These are phyloP conservation scores for Candida neerlandica DNA, from an alignment of 1,139 yeast species.

Conservation along the genomic window DNA sequence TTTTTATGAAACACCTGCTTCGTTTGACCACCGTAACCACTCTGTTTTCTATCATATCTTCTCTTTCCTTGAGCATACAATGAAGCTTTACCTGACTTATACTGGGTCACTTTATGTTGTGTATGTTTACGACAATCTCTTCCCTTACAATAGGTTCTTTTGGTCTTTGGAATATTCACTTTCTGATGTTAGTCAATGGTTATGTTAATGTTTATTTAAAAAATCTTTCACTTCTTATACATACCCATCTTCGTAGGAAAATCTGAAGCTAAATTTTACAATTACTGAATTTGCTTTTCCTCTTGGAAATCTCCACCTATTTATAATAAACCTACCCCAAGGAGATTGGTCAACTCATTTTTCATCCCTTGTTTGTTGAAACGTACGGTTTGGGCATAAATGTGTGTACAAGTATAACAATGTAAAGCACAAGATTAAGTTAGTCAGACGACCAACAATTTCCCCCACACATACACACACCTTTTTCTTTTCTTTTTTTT, in stretches of 20 bases:
- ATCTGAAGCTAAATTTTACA: neutral
- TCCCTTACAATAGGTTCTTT: constrained; percentile 2
- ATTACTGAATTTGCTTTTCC: neutral
- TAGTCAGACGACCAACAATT: neutral
- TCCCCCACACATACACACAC: neutral
- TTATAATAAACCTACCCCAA: neutral
- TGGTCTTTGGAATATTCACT: constrained; percentile 5
- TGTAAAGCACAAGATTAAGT: neutral
- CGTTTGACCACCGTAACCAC: constrained; percentile 1
- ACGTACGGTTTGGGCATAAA: neutral
- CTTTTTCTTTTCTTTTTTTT: neutral
- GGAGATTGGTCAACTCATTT: neutral
- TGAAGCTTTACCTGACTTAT: constrained; percentile 3
- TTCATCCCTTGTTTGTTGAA: neutral
- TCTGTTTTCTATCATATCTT: constrained; percentile 4
- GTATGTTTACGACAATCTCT: constrained; percentile 4
- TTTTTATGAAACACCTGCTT: constrained; percentile 4
- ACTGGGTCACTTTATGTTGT: constrained; percentile 1
- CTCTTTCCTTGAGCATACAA: constrained; percentile 4
- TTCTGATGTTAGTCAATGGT: neutral
- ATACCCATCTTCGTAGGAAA: neutral
- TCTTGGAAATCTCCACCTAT: neutral
- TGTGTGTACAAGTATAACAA: neutral
- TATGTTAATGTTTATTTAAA: neutral
- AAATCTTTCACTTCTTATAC: neutral